Base-by-base conservation (phyloP, 2,329 filamentous ascomycete species). In the Lachnellula arida region DNA sequence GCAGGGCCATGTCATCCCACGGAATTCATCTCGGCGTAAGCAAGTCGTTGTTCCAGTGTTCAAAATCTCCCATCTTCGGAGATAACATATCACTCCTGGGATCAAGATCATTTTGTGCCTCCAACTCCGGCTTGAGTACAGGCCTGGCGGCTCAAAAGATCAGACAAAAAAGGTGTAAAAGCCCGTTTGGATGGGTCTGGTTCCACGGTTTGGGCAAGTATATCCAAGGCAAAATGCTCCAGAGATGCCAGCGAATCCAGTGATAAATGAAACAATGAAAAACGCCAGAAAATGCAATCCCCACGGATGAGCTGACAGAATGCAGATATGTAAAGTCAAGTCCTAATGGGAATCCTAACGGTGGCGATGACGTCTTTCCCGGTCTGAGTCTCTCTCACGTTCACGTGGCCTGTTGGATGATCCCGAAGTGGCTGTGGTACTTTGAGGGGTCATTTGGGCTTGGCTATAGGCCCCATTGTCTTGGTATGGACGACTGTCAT, bases 251-350 rank as follows among this genome's bases (percentile, higher is more conserved):
- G 60, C 42, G 54, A 54, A 61, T 57, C 60, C 54, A 54, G 49
- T 55, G 42, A 59, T 60, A 48, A 56, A 51, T 53, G 61, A 65
- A 61, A 54, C 60, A 54, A 63, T 49, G 53, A 60, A 62, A 67
- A 67, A 67, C 58, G 62, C 66, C 64, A 60, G 57, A 51, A 66
- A 58, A 67, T 62, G 63, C 57, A 63, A 60, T 53, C 55, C 49
- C 56, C 35, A 35, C 46, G 51, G 50, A 56, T 56, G 49, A 44
- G 60, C 58, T 53, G 51, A 54, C 53, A 52, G 51, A 62, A 58
- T 49, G 48, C 54, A 63, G 56, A 55, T 59, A 59, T 53, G 51
- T 57, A 58, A 60, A 53, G 34, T 54, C 39, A 56, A 59, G 46
- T 58, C 56, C 58, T 53, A 58, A 50, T 47, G 56, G 47, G 37